phyloP scores from a whole-genome alignment of 345 rosid genomes.

The Eutrema yunnanense region DNA sequence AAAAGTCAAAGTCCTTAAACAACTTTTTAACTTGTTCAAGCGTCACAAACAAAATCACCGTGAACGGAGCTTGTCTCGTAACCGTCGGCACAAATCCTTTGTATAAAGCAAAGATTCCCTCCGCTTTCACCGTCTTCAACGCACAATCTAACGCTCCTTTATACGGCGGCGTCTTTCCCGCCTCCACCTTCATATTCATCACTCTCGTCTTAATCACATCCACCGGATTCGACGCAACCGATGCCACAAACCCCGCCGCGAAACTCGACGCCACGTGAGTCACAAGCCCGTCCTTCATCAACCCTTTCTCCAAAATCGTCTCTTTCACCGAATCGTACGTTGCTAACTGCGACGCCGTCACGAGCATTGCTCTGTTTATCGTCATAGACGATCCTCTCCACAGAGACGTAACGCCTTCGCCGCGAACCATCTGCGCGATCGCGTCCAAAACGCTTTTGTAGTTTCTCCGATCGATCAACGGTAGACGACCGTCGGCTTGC shows the following conservation, averaged over 20 bases:
- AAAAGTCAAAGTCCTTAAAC: conserved; percentile 52
- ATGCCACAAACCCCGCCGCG: conserved; percentile 83
- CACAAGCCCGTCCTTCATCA: conserved; percentile 60
- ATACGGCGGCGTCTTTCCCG: conserved; percentile 62
- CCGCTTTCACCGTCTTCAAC: conserved; percentile 63
- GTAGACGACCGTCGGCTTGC: conserved; percentile 91
- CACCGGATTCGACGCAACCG: conserved; percentile 71
- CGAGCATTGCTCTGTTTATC: conserved; percentile 82
- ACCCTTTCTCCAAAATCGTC: conserved; percentile 41
- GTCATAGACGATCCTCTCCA: conserved; percentile 87
- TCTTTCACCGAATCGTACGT: conserved; percentile 81
- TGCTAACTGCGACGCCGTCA: conserved; percentile 81
- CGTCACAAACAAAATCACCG: conserved; percentile 73
- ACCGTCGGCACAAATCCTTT: conserved; percentile 86
- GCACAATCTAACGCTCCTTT: conserved; percentile 73
- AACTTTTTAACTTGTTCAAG: conserved; percentile 72
- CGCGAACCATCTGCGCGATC: conserved; percentile 50
- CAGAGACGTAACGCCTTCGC: conserved; percentile 70
- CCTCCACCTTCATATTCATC: conserved; percentile 79
- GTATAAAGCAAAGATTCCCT: conserved; percentile 74
- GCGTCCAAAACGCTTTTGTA: conserved; percentile 80
- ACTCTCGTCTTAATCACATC: conserved; percentile 88
- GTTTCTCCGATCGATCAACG: conserved; percentile 53
- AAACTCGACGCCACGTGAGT: conserved; percentile 80
- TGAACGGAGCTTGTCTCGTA: conserved; percentile 84